Conservation (phyloP, 176 grass and related monocot genomes). For the sorghum (Sorghum bicolor) region Sorghum_bicolor_NCBIv3 NC_012871.2:75739501-75740000, state of each 20-base stretch:
- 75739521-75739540: conserved; percentile 39
- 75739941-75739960: too few relatives aligned
- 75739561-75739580: background rate
- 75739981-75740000: too few relatives aligned
- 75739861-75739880: too few relatives aligned
- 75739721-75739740: conserved; percentile 40
- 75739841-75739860: conserved; percentile 7
- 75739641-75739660: background rate
- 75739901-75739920: too few relatives aligned
- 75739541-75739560: background rate
- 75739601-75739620: background rate
- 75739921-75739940: too few relatives aligned
- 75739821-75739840: conserved; percentile 30
- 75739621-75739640: background rate
- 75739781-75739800: background rate
- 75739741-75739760: conserved; percentile 31
- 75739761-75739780: conserved; percentile 15
- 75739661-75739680: background rate
- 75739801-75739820: background rate
- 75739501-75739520: conserved; percentile 59
- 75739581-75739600: background rate
- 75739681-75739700: conserved; percentile 20
- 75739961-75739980: too few relatives aligned
- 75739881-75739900: too few relatives aligned
- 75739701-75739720: conserved; percentile 44